Base-by-base conservation (phyloP, 1,139 yeast genomes). In the Blastobotrys indianensis region DNA sequence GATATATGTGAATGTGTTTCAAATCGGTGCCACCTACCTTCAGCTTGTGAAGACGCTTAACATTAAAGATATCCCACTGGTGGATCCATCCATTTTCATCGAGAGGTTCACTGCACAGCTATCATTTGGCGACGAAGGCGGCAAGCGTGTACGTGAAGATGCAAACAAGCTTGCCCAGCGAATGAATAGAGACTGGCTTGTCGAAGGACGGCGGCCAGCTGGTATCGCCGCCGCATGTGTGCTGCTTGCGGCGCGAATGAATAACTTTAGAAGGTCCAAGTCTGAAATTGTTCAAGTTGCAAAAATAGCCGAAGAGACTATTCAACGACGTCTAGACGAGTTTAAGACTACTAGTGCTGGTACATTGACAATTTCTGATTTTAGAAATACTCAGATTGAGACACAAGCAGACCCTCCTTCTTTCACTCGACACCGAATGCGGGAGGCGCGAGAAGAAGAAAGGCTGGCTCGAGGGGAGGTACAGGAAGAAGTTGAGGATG, bases 191-290 rank as follows among this genome's bases (percentile, higher is more conserved):
- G 98, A 92, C 62, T 92, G 97, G 97, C 85, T 92, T 53, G 85
- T 83, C 60, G 94, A 87, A 64, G 99, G 99, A 31, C 77, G 99
- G 62, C 75, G 98, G 51, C 98, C 98, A 0, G 97, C 98, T 0
- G 98, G 99, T 59, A 79, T 92, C 44, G 98, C 98, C 0, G 99
- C 98, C 28, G 98, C 98, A 0, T 88, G 97, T 65, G 75, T 92
- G 2, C 65, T 94, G 42, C 68, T 92, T 44, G 98, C 99, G 0
- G 92, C 97, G 2, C 76, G 98, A 65, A 92, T 92, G 97, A 92
- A 92, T 66, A 90, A 90, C 60, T 81, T 85, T 62, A 76, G 96
- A 58, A 74, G 97, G 59, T 83, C 95, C 3, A 96, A 92, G 65
- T 79, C 92, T 1, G 97, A 94, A 62, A 83, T 94, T 47, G 97